Percentiles rank a stretch among this genome's conserved stretches.
Conservation (phyloP, 768 basidiomycete species). For the Collybia sp. region DNA sequence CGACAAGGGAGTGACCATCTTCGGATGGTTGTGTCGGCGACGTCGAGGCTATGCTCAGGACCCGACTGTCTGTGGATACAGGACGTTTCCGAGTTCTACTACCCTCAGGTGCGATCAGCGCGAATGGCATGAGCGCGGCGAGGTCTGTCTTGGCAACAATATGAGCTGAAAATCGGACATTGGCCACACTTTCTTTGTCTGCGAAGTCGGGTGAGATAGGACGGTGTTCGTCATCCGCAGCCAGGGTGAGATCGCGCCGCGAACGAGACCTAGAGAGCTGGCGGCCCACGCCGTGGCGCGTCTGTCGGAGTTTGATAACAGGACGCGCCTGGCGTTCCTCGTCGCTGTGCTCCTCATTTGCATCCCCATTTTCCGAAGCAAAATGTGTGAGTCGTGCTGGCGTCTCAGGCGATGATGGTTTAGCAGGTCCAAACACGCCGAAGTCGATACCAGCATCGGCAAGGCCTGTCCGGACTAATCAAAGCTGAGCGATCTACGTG, state of each 20-base stretch:
- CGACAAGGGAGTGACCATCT: constrained; percentile 36
- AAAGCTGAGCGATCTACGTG: constrained; percentile 3
- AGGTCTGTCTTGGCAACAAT: constrained; percentile 60
- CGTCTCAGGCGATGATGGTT: constrained; percentile 16
- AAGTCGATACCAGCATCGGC: constrained; percentile 65
- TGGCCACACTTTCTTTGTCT: constrained; percentile 69
- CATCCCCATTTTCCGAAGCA: constrained; percentile 21
- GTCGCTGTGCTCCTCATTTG: constrained; percentile 36
- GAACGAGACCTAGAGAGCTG: constrained; percentile 65
- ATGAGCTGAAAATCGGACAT: constrained; percentile 72
- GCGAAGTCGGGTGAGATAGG: constrained; percentile 52
- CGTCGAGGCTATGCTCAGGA: constrained; percentile 16
- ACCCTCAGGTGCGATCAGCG: constrained; percentile 71
- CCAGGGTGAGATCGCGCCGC: constrained; percentile 61
- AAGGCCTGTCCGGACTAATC: constrained; percentile 58
- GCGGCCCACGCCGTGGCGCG: constrained; percentile 37
- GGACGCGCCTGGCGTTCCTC: constrained; percentile 60
- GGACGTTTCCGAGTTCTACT: constrained; percentile 37
- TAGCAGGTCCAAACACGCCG: constrained; percentile 64
- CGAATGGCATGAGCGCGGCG: constrained; percentile 64
- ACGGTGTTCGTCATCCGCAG: constrained; percentile 52
- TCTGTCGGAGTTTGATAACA: constrained; percentile 66
- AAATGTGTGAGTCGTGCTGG: constrained; percentile 33
- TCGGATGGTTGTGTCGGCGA: constrained; percentile 35
- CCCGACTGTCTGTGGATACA: constrained; percentile 22